Evolutionary conservation across 768 basidiomycete genomes (phyloP).

Genomic region (Lyophyllum semitale): DNA sequence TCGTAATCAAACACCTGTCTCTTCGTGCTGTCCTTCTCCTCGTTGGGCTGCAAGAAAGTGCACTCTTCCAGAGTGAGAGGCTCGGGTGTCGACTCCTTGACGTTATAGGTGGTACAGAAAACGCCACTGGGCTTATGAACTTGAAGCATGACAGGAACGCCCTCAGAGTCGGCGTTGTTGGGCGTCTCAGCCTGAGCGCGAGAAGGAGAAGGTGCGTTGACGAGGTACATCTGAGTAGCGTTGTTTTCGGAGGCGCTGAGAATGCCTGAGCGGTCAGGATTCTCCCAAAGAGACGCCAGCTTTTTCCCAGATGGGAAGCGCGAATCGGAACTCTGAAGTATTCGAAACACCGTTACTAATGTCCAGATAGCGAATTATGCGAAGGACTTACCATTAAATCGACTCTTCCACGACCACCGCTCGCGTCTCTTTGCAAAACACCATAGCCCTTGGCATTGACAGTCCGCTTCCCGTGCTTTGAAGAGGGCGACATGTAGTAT

Average conservation of each 20-base stretch:
- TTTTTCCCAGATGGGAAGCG: neutral
- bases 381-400: slow-evolving; percentile 47
- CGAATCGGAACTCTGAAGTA: slow-evolving; percentile 8
- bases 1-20: slow-evolving; percentile 68
- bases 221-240: slow-evolving; percentile 45
- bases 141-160: slow-evolving; percentile 43
- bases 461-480: slow-evolving; percentile 7
- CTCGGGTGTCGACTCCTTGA: neutral
- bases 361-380: neutral
- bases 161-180: slow-evolving; percentile 12
- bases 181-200: neutral
- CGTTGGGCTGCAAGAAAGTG: slow-evolving; percentile 22
- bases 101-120: slow-evolving; percentile 54
- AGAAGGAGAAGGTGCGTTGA: slow-evolving; percentile 14
- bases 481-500: slow-evolving; percentile 24
- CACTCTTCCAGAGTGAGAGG: slow-evolving; percentile 55
- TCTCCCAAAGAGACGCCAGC: slow-evolving; percentile 23
- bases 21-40: slow-evolving; percentile 10
- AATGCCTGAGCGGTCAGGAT: slow-evolving; percentile 31
- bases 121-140: slow-evolving; percentile 33
- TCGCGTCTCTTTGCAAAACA: neutral
- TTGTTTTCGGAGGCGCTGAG: slow-evolving; percentile 53
- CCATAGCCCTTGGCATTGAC: neutral
- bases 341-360: neutral
- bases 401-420: slow-evolving; percentile 41